Conservation (phyloP, 352 stramenopile genomes). For the Phytophthora pistaciae region DNA sequence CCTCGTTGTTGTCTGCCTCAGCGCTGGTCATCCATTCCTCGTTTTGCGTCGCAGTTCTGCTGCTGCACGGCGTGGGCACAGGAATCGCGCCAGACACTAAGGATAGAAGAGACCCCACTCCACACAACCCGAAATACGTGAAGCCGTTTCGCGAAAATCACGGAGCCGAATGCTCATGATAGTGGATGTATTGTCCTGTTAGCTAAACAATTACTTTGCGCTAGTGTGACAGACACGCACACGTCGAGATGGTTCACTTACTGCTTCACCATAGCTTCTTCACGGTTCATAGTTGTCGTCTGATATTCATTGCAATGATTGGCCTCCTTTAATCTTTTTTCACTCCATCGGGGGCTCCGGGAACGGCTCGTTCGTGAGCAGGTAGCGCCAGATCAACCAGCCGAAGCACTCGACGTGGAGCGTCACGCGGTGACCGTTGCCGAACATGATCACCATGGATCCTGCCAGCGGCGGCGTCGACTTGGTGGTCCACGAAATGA, state of each 20-base stretch:
- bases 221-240: constrained; percentile 20
- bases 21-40: constrained; percentile 34
- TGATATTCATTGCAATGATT: background rate
- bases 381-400: constrained; percentile 88
- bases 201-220: constrained; percentile 23
- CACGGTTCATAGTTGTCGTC: background rate
- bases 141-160: constrained; percentile 23
- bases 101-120: constrained; percentile 4
- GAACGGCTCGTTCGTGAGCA: constrained; percentile 87
- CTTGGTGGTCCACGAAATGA: constrained; percentile 88
- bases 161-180: background rate
- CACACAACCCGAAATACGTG: constrained; percentile 16
- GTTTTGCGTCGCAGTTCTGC: constrained; percentile 7
- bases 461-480: constrained; percentile 73
- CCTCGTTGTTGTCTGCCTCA: constrained; percentile 17
- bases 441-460: constrained; percentile 90
- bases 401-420: constrained; percentile 88
- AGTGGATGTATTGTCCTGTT: constrained; percentile 11
- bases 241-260: constrained; percentile 1
- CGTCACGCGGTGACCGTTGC: constrained; percentile 82
- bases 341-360: constrained; percentile 67
- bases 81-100: constrained; percentile 4
- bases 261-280: constrained; percentile 10
- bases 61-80: background rate
- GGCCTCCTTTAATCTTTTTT: constrained; percentile 9